Conservation (phyloP, 345 rosid genomes). For the Psidium guajava region DNA sequence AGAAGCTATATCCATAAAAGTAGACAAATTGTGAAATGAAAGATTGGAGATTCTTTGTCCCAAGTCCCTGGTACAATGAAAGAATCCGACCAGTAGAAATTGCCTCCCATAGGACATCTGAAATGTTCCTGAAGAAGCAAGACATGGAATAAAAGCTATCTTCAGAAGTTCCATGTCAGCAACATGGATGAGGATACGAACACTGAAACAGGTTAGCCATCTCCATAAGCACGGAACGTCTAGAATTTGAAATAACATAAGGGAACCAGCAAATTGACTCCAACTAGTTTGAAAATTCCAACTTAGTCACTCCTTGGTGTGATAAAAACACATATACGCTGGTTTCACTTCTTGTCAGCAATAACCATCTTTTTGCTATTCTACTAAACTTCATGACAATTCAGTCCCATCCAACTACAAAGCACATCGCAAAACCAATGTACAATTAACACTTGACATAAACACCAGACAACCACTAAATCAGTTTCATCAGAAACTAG, state of each 20-base stretch:
- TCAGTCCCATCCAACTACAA: background rate
- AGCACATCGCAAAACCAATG: background rate
- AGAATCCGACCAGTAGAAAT: constrained; percentile 35
- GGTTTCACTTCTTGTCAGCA: background rate
- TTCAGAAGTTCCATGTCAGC: background rate
- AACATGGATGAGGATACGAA: background rate
- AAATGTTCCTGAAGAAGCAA: constrained; percentile 25
- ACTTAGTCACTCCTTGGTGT: background rate
- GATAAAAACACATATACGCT: background rate
- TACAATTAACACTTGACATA: background rate
- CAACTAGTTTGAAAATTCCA: background rate
- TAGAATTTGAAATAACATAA: background rate
- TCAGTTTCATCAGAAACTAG: background rate
- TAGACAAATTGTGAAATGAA: constrained; percentile 65
- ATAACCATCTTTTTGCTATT: background rate
- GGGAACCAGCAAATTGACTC: background rate
- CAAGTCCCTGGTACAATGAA: constrained; percentile 70
- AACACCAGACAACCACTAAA: background rate
- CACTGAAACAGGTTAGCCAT: background rate
- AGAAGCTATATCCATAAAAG: constrained; percentile 80
- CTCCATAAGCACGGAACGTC: background rate
- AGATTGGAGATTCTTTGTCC: constrained; percentile 70
- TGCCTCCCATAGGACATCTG: constrained; percentile 75
- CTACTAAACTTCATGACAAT: background rate
- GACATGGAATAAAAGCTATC: background rate